Conservation (phyloP, 2,329 filamentous ascomycete genomes). For the Phyllosticta citrichinensis region DNA sequence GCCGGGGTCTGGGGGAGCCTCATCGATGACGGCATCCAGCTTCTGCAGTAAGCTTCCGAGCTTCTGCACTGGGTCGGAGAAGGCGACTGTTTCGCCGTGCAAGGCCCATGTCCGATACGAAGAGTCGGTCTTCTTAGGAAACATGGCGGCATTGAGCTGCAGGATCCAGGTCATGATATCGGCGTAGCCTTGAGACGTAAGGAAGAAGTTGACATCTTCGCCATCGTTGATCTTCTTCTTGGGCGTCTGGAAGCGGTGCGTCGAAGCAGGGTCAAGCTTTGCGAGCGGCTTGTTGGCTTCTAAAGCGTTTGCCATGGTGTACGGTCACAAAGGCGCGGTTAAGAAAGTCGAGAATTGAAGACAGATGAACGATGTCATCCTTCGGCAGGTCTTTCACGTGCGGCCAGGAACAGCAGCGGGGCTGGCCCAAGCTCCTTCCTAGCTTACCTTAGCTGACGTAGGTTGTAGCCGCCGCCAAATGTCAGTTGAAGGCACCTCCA, state of each 20-base stretch:
- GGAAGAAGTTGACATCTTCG: constrained; percentile 70
- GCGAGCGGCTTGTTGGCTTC: constrained; percentile 16
- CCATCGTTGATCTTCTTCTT: constrained; percentile 77
- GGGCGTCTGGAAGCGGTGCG: constrained; percentile 52
- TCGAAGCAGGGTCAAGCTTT: constrained; percentile 15
- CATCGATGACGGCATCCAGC: constrained; percentile 58
- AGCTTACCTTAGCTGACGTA: background rate
- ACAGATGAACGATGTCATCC: constrained; percentile 2
- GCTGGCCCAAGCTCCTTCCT: constrained; percentile 5
- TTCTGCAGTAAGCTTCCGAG: constrained; percentile 57
- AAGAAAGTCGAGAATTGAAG: background rate
- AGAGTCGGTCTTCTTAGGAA: constrained; percentile 49
- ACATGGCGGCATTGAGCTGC: constrained; percentile 81
- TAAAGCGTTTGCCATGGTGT: constrained; percentile 3
- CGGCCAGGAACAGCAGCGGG: background rate
- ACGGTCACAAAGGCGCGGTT: background rate
- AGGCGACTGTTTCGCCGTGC: constrained; percentile 32
- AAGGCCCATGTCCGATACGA: constrained; percentile 44
- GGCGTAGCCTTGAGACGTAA: constrained; percentile 70
- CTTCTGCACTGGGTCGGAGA: constrained; percentile 49
- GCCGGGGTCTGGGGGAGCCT: constrained; percentile 74
- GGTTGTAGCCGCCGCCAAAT: background rate
- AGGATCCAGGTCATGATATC: constrained; percentile 81
- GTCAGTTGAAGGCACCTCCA: no score
- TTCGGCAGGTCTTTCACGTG: constrained; percentile 4